Evolutionary conservation across 345 rosid species (phyloP).

Genomic region (Syzygium oleosum): DNA sequence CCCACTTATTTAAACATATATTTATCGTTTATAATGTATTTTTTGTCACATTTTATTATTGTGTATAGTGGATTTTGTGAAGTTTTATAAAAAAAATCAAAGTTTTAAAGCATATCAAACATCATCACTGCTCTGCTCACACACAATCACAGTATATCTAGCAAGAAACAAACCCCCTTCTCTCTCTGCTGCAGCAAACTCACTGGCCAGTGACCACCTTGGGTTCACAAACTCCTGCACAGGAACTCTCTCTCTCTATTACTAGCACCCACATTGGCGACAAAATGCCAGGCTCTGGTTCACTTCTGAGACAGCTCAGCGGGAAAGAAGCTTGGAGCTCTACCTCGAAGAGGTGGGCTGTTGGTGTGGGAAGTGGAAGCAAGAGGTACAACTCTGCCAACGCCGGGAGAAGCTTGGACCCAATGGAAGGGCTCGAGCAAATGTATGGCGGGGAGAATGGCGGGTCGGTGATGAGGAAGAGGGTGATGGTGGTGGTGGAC

Average conservation of each 20-base stretch:
- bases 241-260: neutral
- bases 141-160: neutral
- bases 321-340: constrained; percentile 54
- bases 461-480: constrained; percentile 46
- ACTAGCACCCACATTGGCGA: neutral
- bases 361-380: constrained; percentile 1
- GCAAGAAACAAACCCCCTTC: neutral
- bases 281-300: constrained; percentile 25
- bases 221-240: neutral
- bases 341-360: constrained; percentile 47
- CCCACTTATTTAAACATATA: neutral
- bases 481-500: constrained; percentile 92
- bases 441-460: constrained; percentile 46
- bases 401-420: constrained; percentile 9
- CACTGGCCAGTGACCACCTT: neutral
- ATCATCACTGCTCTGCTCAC: neutral
- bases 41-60: no score
- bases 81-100: no score
- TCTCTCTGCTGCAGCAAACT: neutral
- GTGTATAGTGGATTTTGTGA: no score
- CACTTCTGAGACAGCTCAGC: constrained; percentile 54
- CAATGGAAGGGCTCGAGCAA: constrained; percentile 17
- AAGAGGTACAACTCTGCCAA: constrained; percentile 1
- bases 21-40: neutral
- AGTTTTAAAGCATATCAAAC: neutral